A percentile compares a stretch with the other conserved stretches of the same genome.
These are phyloP conservation scores for Candida tropicalis DNA, from an alignment of 1,139 yeast species.

Conservation along the genomic window DNA sequence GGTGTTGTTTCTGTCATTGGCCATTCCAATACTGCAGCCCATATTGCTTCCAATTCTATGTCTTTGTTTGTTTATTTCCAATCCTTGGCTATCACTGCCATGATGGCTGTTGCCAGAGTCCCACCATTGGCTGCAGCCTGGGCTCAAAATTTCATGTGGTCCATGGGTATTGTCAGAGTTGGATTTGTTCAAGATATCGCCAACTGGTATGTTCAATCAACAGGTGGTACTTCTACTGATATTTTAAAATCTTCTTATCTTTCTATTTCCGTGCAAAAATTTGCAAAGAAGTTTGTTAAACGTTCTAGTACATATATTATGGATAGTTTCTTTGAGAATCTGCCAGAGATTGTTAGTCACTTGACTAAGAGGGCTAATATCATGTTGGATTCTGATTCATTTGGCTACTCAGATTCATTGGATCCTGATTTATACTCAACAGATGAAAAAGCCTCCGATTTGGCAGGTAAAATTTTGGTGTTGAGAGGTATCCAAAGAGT, in stretches of 20 bases:
- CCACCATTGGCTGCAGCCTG: slow-evolving; percentile 99
- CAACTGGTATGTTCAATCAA: slow-evolving; percentile 94
- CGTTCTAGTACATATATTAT: background rate
- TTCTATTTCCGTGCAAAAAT: slow-evolving; percentile 75
- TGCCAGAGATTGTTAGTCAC: background rate
- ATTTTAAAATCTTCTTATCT: slow-evolving; percentile 56
- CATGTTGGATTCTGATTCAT: slow-evolving; percentile 36
- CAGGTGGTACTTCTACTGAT: slow-evolving; percentile 87
- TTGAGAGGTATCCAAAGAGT: slow-evolving; percentile 93
- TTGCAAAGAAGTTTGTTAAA: slow-evolving; percentile 21
- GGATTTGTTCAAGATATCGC: slow-evolving; percentile 85
- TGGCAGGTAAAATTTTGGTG: slow-evolving; percentile 69
- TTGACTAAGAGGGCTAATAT: slow-evolving; percentile 18
- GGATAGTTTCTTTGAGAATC: slow-evolving; percentile 20
- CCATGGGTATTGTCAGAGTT: slow-evolving; percentile 83
- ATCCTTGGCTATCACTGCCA: slow-evolving; percentile 85
- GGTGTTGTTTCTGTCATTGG: slow-evolving; percentile 88
- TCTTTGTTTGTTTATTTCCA: slow-evolving; percentile 94
- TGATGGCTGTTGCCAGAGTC: slow-evolving; percentile 92
- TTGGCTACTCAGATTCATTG: slow-evolving; percentile 51
- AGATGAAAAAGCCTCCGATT: slow-evolving; percentile 60
- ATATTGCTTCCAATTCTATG: slow-evolving; percentile 93
- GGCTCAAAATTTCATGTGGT: slow-evolving; percentile 98
- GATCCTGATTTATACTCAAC: slow-evolving; percentile 66
- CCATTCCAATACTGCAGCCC: slow-evolving; percentile 92